A percentile compares a stretch with the other conserved stretches of the same genome.
phyloP scores from a whole-genome alignment of 768 basidiomycete genomes.

The Xerocomellus chrysenteron region DNA sequence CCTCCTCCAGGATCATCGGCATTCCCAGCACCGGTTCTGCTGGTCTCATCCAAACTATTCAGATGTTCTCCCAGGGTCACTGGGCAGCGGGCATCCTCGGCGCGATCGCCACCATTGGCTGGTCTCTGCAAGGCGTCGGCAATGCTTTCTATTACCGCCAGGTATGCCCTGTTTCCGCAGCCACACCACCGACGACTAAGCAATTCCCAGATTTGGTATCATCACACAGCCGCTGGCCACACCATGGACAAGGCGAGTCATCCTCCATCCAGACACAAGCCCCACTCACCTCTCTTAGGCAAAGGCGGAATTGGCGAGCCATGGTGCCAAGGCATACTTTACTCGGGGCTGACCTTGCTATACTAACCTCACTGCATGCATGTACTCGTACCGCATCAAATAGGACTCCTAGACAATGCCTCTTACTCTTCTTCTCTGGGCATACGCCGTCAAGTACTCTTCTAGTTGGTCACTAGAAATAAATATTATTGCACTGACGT shows the following conservation, averaged over 20 bases:
- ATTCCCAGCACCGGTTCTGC: slow-evolving; percentile 95
- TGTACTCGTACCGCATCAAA: slow-evolving; percentile 20
- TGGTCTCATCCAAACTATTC: slow-evolving; percentile 90
- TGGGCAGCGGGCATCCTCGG: slow-evolving; percentile 83
- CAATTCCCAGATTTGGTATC: slow-evolving; percentile 62
- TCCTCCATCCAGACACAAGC: not conserved
- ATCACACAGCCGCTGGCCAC: slow-evolving; percentile 82
- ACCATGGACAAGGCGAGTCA: slow-evolving; percentile 75
- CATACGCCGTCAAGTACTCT: not conserved
- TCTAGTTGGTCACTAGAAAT: slow-evolving; percentile 1
- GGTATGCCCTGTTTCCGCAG: slow-evolving; percentile 42
- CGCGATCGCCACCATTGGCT: slow-evolving; percentile 78
- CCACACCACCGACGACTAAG: slow-evolving; percentile 4
- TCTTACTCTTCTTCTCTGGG: not conserved
- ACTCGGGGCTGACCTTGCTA: slow-evolving; percentile 59
- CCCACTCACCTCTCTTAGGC: slow-evolving; percentile 48
- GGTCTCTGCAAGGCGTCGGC: slow-evolving; percentile 84
- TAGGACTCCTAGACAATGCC: slow-evolving; percentile 1
- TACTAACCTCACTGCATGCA: slow-evolving; percentile 11
- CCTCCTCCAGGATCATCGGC: slow-evolving; percentile 76
- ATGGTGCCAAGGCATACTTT: slow-evolving; percentile 88
- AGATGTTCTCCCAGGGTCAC: slow-evolving; percentile 66
- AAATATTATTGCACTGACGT: slow-evolving; percentile 17
- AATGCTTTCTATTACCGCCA: slow-evolving; percentile 77
- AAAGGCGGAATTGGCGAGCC: slow-evolving; percentile 76